Evolutionary conservation across 768 basidiomycete genomes (phyloP), one percentile per base, ranked within the genome.

Genomic region (Boletellus emodensis): DNA sequence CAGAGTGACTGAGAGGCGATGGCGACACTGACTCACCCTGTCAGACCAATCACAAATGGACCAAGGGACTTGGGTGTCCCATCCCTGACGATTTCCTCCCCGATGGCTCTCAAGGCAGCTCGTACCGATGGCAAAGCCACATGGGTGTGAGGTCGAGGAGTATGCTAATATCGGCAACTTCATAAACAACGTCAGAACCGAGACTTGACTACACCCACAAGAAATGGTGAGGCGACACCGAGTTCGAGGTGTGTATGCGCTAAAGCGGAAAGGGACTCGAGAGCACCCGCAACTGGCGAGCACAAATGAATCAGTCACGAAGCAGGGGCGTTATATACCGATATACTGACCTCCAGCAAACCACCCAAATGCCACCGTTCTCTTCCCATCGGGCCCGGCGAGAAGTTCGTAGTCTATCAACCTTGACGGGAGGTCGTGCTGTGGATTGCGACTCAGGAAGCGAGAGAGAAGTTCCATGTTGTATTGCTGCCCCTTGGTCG

Each of bases 331-430:
- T n/a, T 13, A 30, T 7, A 41, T 44, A 24, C 20, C 0, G 10
- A 30, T 1, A 28, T 22, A 59, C 80, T 44, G 51, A 90, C 90
- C 87, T 67, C 94, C 94, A 1, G 94, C 94, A 58, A 86, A 91
- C 84, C 85, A 93, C 1, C 93, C 94, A 71, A 96, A 95, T 0
- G 85, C 92, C 15, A 94, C 90, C 0, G 86, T 87, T 18, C 94
- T 74, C 64, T 87, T 87, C 4, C 85, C 87, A 22, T 72, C 70
- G 5, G 64, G 53, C 20, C 71, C 78, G 2, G 81, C 86, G 22
- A 96, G 69, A 3, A 94, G 78, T 61, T 96, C 94, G 59, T 90
- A 94, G 66, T 96, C 94, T 46, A 96, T 77, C 13, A 95, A 67
- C 3, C 78, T 73, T 1, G 84, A 79, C 5, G 72, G 62, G 48